These are phyloP conservation scores for Ascochyta lentis DNA, from an alignment of 2,329 filamentous ascomycete genomes.

Conservation along the genomic window DNA sequence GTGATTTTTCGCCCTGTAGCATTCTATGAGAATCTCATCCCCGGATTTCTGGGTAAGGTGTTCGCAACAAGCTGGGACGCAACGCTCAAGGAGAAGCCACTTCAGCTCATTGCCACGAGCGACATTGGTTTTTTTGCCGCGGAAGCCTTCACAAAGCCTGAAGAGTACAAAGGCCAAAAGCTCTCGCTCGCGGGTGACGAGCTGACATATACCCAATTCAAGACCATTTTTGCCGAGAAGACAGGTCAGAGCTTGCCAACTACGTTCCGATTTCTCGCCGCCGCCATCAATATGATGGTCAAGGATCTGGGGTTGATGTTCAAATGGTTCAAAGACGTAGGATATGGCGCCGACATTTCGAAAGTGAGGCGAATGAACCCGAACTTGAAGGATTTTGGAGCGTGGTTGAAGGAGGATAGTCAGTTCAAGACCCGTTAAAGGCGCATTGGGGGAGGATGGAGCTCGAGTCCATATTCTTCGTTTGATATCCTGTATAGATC, in stretches of 20 bases:
- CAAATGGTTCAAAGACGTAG: slow-evolving; percentile 55
- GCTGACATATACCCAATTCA: slow-evolving; percentile 51
- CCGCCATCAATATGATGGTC: slow-evolving; percentile 40
- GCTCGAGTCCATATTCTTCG: no score
- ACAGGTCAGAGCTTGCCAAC: slow-evolving; percentile 52
- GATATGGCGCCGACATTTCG: slow-evolving; percentile 54
- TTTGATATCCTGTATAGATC: no score
- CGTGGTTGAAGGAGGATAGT: slow-evolving; percentile 56
- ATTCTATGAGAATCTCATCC: slow-evolving; percentile 64
- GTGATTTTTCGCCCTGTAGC: slow-evolving; percentile 66
- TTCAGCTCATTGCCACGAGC: slow-evolving; percentile 45
- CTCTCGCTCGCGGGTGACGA: slow-evolving; percentile 60
- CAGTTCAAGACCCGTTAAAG: slow-evolving; percentile 8
- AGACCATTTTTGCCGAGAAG: slow-evolving; percentile 51
- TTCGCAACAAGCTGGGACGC: slow-evolving; percentile 51
- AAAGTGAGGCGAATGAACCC: slow-evolving; percentile 51
- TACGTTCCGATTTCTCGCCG: slow-evolving; percentile 48
- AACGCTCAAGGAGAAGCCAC: slow-evolving; percentile 38
- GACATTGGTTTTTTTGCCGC: slow-evolving; percentile 60
- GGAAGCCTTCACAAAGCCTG: slow-evolving; percentile 51
- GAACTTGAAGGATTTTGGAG: slow-evolving; percentile 52
- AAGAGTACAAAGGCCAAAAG: slow-evolving; percentile 49
- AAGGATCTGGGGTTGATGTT: slow-evolving; percentile 54
- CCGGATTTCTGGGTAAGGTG: slow-evolving; percentile 54
- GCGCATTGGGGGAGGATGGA: not conserved